Base-by-base conservation (phyloP, 257 asterid genomes). In the Nyctanthes arbortristis region DNA sequence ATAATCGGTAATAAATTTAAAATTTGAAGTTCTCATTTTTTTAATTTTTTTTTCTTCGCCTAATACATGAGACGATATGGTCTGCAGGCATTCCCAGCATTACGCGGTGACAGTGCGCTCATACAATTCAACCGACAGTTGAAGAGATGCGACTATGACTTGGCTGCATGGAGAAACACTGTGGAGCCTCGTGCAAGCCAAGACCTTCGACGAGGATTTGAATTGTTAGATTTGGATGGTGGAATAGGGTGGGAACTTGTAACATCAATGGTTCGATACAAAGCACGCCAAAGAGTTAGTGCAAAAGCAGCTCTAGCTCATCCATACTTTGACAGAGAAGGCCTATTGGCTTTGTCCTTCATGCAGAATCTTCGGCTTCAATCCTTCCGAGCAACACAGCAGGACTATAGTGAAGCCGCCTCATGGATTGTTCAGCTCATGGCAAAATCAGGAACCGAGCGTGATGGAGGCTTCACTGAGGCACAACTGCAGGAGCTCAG, bases 221-320 rank as follows among this genome's bases (percentile, higher is more conserved):
- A 93, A 72, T 29, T 89, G 74, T 70, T 93, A 52, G 97, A 93
- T 74, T 73, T 93, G 77, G 96, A 91, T 74, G 90, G 82, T 47
- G 97, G 99, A 10, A 80, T 80, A n/a, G 99, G 97, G 16, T 93
- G 99, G 99, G 96, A 91, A 69, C 96, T 91, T 61, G 45, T 93
- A 45, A 81, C 86, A 49, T 91, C 99, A 64, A 89, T 91, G 96
- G 92, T 91, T 39, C 92, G 96, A 2, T 91, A 84, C 60, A 89
- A 86, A 73, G 97, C 97, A 11, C 92, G 97, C 22, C 91, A 87
- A 76, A 81, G 97, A 72, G 73, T 73, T 35, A 89, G 99, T 1
- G 97, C 97, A 3, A 93, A 91, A 72, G 81, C 86, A 65, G 97
- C 97, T 66, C 75, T 91, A 11, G 97, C 96, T 71, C 89, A 93